phyloP scores from a whole-genome alignment of 768 basidiomycete genomes.

The Russula foetens region DNA sequence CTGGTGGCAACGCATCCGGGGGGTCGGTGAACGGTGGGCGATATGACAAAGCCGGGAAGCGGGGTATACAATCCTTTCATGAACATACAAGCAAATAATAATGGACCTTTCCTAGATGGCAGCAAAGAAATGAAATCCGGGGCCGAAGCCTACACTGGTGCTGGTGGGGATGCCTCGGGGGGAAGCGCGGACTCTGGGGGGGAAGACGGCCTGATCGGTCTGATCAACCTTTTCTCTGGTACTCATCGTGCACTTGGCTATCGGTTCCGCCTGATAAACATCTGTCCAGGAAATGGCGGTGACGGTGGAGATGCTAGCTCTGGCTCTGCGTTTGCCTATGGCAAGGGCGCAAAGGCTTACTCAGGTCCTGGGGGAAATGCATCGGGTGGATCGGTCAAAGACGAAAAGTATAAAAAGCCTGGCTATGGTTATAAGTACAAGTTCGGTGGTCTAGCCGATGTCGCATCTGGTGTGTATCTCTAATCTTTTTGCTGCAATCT shows the following conservation, averaged over 20 bases:
- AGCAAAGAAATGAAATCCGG: neutral
- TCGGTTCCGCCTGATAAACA: neutral
- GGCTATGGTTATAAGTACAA: neutral
- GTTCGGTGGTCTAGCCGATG: slow-evolving; percentile 20
- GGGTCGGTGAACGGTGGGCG: neutral
- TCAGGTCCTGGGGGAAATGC: slow-evolving; percentile 26
- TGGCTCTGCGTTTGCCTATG: slow-evolving; percentile 22
- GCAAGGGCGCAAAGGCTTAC: slow-evolving; percentile 22
- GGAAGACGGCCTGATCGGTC: slow-evolving; percentile 4
- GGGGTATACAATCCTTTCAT: neutral
- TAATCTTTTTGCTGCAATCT: neutral
- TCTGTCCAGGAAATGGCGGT: slow-evolving; percentile 10
- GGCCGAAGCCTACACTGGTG: slow-evolving; percentile 4
- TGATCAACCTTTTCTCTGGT: slow-evolving; percentile 15
- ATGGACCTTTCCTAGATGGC: neutral
- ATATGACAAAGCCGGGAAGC: neutral
- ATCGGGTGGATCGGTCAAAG: slow-evolving; percentile 24
- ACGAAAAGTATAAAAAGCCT: neutral
- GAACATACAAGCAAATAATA: neutral
- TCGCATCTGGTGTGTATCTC: slow-evolving; percentile 25
- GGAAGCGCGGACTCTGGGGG: slow-evolving; percentile 4
- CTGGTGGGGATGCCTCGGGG: slow-evolving; percentile 14
- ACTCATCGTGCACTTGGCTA: neutral
- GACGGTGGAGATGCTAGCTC: slow-evolving; percentile 24
- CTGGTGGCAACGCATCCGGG: slow-evolving; percentile 1